phyloP scores from a whole-genome alignment of 495 filamentous ascomycete species.

The Hypoxylon fragiforme region DNA sequence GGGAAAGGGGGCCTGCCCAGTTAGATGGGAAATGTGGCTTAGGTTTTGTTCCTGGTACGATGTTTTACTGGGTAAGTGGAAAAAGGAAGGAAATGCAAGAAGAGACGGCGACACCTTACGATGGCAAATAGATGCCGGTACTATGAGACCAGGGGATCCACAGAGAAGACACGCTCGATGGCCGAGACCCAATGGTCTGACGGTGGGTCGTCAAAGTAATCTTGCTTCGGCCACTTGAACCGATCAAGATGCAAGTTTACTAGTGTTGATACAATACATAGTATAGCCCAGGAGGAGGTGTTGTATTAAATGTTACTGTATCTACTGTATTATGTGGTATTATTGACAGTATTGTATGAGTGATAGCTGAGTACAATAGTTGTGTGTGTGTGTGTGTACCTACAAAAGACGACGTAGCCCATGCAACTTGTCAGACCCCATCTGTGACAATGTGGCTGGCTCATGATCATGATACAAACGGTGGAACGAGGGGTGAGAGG shows the following conservation, averaged over 20 bases:
- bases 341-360: too few relatives aligned
- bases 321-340: too few relatives aligned
- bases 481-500: slow-evolving; percentile 19
- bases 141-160: slow-evolving; percentile 30
- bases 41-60: slow-evolving; percentile 36
- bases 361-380: too few relatives aligned
- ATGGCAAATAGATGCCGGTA: too few relatives aligned
- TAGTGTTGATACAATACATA: too few relatives aligned
- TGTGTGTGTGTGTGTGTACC: background rate
- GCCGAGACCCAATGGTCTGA: slow-evolving; percentile 17
- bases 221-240: slow-evolving; percentile 11
- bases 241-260: slow-evolving; percentile 16
- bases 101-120: slow-evolving; percentile 19
- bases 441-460: slow-evolving; percentile 19
- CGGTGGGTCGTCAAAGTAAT: slow-evolving; percentile 28
- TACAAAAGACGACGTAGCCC: slow-evolving; percentile 6
- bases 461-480: slow-evolving; percentile 21
- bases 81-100: slow-evolving; percentile 20
- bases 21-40: slow-evolving; percentile 27
- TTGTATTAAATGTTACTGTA: too few relatives aligned
- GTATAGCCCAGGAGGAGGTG: too few relatives aligned
- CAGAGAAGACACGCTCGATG: slow-evolving; percentile 9
- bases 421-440: slow-evolving; percentile 16
- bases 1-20: slow-evolving; percentile 36
- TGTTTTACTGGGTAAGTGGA: background rate